A percentile compares a stretch with the other conserved stretches of the same genome.
Evolutionary conservation across 805 yeast species (phyloP).

Genomic region (Candida qinlingensis): DNA sequence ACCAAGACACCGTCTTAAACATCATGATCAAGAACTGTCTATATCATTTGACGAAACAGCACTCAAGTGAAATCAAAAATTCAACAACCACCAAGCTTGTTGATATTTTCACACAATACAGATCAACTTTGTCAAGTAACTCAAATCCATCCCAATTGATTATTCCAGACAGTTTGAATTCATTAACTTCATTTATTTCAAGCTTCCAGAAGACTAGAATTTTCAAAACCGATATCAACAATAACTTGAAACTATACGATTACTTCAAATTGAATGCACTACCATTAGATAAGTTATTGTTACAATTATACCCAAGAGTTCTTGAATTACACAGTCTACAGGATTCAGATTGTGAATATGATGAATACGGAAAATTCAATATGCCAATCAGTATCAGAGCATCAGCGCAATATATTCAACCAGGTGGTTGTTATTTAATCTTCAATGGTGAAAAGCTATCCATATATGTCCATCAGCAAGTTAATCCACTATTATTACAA

Average conservation of each 20-base stretch:
- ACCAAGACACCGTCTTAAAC: conserved; percentile 60
- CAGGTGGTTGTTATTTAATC: conserved; percentile 73
- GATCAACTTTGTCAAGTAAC: conserved; percentile 40
- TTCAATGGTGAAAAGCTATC: conserved; percentile 60
- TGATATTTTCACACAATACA: conserved; percentile 55
- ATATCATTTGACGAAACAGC: conserved; percentile 35
- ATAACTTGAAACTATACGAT: conserved; percentile 60
- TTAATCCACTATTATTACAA: conserved; percentile 57
- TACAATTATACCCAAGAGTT: conserved; percentile 75
- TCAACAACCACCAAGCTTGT: conserved; percentile 49
- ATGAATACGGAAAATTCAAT: conserved; percentile 36
- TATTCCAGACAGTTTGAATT: conserved; percentile 74
- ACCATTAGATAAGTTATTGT: conserved; percentile 51
- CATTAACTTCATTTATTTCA: conserved; percentile 62
- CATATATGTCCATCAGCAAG: conserved; percentile 66
- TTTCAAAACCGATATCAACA: conserved; percentile 38
- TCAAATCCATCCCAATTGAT: conserved; percentile 58
- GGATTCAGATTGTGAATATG: conserved; percentile 50
- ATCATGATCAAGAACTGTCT: conserved; percentile 48
- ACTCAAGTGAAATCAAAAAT: conserved; percentile 42
- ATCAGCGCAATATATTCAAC: conserved; percentile 35
- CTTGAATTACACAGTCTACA: conserved; percentile 63
- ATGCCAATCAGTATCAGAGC: conserved; percentile 47
- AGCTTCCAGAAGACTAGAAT: conserved; percentile 67
- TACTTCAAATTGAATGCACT: conserved; percentile 45